Evolutionary conservation across 2,329 filamentous ascomycete species (phyloP), one percentile per base, ranked within the genome.

Genomic region (Sporothrix inflata): DNA sequence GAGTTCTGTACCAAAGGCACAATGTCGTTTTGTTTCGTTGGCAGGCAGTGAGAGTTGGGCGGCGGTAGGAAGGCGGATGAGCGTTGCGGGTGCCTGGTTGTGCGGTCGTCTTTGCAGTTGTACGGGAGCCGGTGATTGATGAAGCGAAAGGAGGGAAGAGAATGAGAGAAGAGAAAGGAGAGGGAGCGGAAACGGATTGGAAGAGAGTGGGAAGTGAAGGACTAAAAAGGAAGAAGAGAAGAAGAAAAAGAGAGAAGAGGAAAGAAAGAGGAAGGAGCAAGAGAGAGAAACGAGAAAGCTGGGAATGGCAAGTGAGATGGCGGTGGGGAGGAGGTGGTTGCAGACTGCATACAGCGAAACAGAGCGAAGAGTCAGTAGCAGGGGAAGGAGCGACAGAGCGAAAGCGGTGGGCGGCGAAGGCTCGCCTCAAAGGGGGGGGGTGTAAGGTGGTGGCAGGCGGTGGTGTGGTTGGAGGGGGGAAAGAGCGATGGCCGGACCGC

Each of bases 131-230:
- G 68, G 73, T 60, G 73, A 74, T 53, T 51, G 71, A 73, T 57
- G 73, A 77, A 74, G 57, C 27, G 76, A 76, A 78, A 77, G 78
- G 76, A 77, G 78, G 77, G 76, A 77, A 78, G 77, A 77, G 78
- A 77, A 76, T 77, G 78, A 78, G 78, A 78, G 78, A 78, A 77
- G 75, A 76, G 75, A 47, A 53, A 57, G 49, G 53, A 66, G 66
- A 57, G 30, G 67, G 45, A 61, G 47, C 70, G 63, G 68, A 66
- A 51, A 68, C 47, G 68, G 71, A 66, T 65, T 42, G 70, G 69
- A 60, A 53, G 42, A 57, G 34, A 45, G 40, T 24, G 53, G 21
- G 30, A 57, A 74, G 77, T 77, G 78, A 77, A 77, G 69, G 21
- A 70, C 40, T 61, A 76, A 38, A 73, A 76, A 75, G 77, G 77